Base-by-base conservation (phyloP, 108 stramenopile species). In the Cyclotella sp. region DNA sequence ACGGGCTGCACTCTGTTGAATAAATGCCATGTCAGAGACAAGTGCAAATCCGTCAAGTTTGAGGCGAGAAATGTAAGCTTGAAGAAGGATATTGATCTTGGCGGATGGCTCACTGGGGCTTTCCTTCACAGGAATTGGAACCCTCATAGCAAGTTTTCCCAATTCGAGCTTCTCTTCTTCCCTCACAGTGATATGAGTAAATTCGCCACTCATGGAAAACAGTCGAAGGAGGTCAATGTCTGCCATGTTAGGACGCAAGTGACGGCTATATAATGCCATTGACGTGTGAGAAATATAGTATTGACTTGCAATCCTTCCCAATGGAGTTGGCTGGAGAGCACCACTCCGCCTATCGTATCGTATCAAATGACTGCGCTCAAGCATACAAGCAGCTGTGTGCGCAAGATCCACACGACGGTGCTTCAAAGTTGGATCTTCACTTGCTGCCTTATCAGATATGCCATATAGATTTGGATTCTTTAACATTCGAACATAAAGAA, bases 121-220 rank as follows among this genome's bases (percentile, higher is more conserved):
- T 76, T 98, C 97, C 80, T 99, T 99, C 39, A 99, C 96, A 29
- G 99, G 99, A 71, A 99, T 97, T 4, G 99, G 99, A 54, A 99
- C 99, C 72, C 94, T 91, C 28, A 88, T 91, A 24, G 97, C 95
- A 40, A 99, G 91, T 72, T 97, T 96, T 11, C 81, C 75, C 45
- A 99, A 90, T 77, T 99, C 99, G 53, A 98, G 84, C 83, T 98
- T 98, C 86, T 99, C 99, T 76, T 99, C 99, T 55, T 97, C 95
- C 26, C 98, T 88, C 5, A 99, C 97, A 24, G 96, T 95, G 49
- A 99, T 96, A 67, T 99, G 94, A 41, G 84, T 67, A 82, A 99
- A 99, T 82, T 99, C 99, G 47, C 95, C 95, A 73, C 96, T 97
- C 73, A 98, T 86, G 8, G 95, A 89, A 75, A 98, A 99, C 46